Evolutionary conservation across 257 asterid species (phyloP), one percentile per base, ranked within the genome.

Genomic region (Striga asiatica): DNA sequence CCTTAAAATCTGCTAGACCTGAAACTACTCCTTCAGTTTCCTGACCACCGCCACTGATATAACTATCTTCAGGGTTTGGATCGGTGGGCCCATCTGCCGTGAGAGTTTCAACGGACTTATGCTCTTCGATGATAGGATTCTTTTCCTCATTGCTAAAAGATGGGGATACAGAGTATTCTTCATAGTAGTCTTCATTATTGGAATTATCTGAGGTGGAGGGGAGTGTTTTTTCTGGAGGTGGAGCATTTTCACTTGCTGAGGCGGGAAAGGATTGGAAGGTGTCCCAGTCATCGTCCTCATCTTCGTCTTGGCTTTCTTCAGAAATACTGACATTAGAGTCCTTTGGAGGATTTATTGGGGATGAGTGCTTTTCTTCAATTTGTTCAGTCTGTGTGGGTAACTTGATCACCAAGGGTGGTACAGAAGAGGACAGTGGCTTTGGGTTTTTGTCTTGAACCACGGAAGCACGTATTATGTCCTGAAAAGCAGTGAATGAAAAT

Each of bases 191-290:
- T 22, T 62, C 64, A 45, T 14, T 54, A 20, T 51, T 61, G 14
- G 39, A 28, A 29, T 35, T 7, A 53, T 70, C 67, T 38, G 81
- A 59, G 69, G 66, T 10, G 19, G 82, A 60, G 46, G 68, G 20
- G 47, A 49, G 38, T n/a, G n/a, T n/a, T 13, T 0, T 39, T 37
- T 74, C 79, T 22, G 74, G 76, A 65, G 81, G 51, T 20, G 81
- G 71, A 60, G 58, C 66, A 63, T 64, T 64, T 72, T 68, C 95
- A 51, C 56, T 76, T 47, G 48, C 70, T 10, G 91, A 69, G 57
- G 93, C 85, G 43, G 99, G 85, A 74, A 92, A 88, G 20, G 98
- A 91, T 74, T 92, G 99, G 74, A 88, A 92, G 64, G 89, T 80
- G 63, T 92, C 99, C 99, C 99, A 92, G 65, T 92, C 98, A 29